A percentile compares a stretch with the other conserved stretches of the same genome.
phyloP scores from a whole-genome alignment of 768 basidiomycete species.

The Trametes gibbosa region DNA sequence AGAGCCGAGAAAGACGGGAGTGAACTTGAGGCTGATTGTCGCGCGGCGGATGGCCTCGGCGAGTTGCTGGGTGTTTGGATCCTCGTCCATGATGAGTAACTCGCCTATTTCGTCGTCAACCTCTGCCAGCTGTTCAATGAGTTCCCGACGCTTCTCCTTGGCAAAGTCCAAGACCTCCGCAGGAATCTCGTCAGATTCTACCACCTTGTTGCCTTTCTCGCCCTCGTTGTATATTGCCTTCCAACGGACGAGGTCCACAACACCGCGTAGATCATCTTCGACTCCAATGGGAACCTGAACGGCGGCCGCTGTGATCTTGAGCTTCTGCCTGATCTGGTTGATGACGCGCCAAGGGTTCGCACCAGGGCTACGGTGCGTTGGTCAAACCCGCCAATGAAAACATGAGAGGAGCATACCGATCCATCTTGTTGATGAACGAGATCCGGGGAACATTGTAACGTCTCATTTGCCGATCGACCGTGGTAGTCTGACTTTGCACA shows the following conservation, averaged over 20 bases:
- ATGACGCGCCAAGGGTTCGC: constrained; percentile 97
- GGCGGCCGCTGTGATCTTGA: constrained; percentile 90
- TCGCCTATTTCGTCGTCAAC: constrained; percentile 96
- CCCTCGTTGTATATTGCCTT: constrained; percentile 94
- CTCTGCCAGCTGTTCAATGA: constrained; percentile 94
- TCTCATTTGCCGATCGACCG: constrained; percentile 98
- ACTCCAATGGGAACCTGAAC: constrained; percentile 93
- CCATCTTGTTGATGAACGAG: constrained; percentile 99
- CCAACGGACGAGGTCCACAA: constrained; percentile 94
- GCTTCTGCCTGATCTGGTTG: constrained; percentile 85
- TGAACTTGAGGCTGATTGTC: constrained; percentile 86
- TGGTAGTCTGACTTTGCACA: constrained; percentile 98
- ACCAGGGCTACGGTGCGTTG: constrained; percentile 61
- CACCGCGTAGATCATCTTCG: constrained; percentile 85
- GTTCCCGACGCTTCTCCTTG: constrained; percentile 80
- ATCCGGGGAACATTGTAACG: constrained; percentile 94
- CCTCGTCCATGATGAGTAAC: constrained; percentile 80
- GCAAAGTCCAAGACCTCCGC: constrained; percentile 69
- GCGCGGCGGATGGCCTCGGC: constrained; percentile 84
- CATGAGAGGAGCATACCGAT: constrained; percentile 52
- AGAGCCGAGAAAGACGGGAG: constrained; percentile 95
- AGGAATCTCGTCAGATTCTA: constrained; percentile 87
- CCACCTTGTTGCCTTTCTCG: constrained; percentile 79
- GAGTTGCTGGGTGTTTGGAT: constrained; percentile 70
- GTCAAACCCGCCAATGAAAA: background rate